Evolutionary conservation across 2,329 filamentous ascomycete genomes (phyloP), one percentile per base, ranked within the genome.

Genomic region (Beauveria caledonica): DNA sequence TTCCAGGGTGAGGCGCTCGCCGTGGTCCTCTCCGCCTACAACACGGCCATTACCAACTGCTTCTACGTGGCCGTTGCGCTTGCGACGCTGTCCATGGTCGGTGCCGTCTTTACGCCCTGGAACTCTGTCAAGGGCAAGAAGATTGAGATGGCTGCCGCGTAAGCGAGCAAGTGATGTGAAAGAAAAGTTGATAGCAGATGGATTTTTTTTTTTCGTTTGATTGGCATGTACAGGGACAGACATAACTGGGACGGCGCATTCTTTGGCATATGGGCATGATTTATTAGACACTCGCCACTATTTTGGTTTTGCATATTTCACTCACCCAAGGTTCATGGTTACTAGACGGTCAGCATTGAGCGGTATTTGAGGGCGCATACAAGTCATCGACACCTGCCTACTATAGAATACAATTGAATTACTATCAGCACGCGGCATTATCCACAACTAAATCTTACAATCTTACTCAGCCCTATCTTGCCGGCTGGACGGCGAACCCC

Each of bases 81-180:
- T 11, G 77, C 76, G 1, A 72, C 76, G 8, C 65, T 80, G 6
- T 73, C 77, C 0, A 73, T 80, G 48, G 46, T 78, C 21, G 77
- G 77, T 2, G 69, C 73, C 1, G 66, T 74, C 13, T 69, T 76
- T 8, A 74, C 80, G 56, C 80, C 83, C 68, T 81, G 78, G 78
- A 80, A 77, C 74, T 83, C 78, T 61, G 77, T 85, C 23, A 84
- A 82, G 67, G 80, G 80, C 5, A 82, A 80, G 71, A 80, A 80
- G 9, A 63, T 72, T 44, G 69, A 71, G 56, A 66, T 70, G 68
- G 65, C 65, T 33, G 66, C 64, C 42, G 66, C 63, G 15, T 70
- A 68, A 64, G 8, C 21, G 36, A 21, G 48, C 27, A 57, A 36
- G 40, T 23, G 5, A 21, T 3, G 6, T 5, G n/a, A 13, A 10